Percentiles rank a stretch among this genome's conserved stretches.
Evolutionary conservation across 106 monocot genomes (phyloP).

Genomic region (Apostasia shenzhenica): DNA sequence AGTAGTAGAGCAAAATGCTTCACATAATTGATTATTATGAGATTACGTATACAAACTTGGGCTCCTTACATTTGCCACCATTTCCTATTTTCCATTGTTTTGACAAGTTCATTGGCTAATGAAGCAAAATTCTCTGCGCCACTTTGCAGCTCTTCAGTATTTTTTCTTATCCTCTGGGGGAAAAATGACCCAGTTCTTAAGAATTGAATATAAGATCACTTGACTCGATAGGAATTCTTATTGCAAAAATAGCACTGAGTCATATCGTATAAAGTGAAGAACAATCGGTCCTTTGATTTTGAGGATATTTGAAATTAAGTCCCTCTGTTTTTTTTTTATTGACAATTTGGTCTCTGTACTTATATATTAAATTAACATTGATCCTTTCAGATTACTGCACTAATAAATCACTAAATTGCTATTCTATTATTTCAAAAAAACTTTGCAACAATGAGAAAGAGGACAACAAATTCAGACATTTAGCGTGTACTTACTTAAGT

Average conservation of each 20-base stretch:
- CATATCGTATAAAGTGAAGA: neutral
- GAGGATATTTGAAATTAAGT: neutral
- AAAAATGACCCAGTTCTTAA: neutral
- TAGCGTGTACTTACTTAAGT: no score
- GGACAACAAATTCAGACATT: no score
- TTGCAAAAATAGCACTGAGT: neutral
- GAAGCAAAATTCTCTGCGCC: conserved; percentile 67
- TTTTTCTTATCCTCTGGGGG: conserved; percentile 48
- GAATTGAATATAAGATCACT: no score
- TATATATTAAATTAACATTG: no score
- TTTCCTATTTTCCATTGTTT: conserved; percentile 83
- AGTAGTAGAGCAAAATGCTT: no score
- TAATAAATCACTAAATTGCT: no score
- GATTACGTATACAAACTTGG: neutral
- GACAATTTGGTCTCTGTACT: neutral
- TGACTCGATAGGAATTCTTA: neutral
- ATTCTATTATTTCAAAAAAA: no score
- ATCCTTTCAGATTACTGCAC: no score
- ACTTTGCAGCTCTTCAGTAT: conserved; percentile 74
- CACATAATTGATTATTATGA: neutral
- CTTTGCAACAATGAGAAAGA: no score
- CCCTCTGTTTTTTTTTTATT: neutral
- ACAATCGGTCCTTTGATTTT: neutral
- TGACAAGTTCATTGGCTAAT: conserved; percentile 74
- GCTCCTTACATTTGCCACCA: conserved; percentile 73